A percentile compares a stretch with the other conserved stretches of the same genome.
Evolutionary conservation across 2,329 filamentous ascomycete species (phyloP).

Genomic region (Mycosphaerelloides madeirae): DNA sequence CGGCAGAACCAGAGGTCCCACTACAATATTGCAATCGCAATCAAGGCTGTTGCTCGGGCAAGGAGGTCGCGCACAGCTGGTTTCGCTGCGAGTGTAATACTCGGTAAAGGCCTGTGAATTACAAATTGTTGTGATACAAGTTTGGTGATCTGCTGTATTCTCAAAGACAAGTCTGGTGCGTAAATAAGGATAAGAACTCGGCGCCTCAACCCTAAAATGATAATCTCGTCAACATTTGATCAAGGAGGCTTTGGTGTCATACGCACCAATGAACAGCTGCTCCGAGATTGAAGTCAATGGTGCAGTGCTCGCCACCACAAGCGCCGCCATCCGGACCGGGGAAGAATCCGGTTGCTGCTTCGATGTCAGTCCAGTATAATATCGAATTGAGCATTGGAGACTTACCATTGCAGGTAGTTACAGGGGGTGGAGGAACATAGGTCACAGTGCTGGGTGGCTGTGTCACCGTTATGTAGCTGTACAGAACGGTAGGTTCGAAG

Average conservation of each 20-base stretch:
- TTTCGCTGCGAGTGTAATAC: constrained; percentile 13
- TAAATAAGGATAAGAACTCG: constrained; percentile 9
- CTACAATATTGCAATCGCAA: constrained; percentile 20
- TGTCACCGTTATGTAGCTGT: constrained; percentile 2
- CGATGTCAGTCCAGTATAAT: too few species aligned
- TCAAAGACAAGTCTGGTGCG: constrained; percentile 17
- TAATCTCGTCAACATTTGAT: too few species aligned
- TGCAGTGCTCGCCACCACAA: constrained; percentile 15
- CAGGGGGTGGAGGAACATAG: not conserved
- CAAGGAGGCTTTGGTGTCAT: not conserved
- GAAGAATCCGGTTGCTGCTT: constrained; percentile 1
- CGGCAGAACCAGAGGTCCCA: constrained; percentile 17
- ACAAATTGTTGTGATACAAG: constrained; percentile 22
- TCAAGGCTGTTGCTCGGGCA: constrained; percentile 22
- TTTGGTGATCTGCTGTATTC: constrained; percentile 11
- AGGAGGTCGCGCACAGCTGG: constrained; percentile 12
- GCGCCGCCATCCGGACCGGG: constrained; percentile 6
- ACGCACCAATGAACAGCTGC: constrained; percentile 18
- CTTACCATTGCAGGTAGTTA: constrained; percentile 4
- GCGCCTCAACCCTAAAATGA: too few species aligned
- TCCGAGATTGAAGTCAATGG: constrained; percentile 16
- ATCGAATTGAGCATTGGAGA: too few species aligned
- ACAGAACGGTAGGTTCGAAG: not conserved
- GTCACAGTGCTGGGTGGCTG: constrained; percentile 2
- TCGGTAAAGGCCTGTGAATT: constrained; percentile 17